Evolutionary conservation across 768 basidiomycete species (phyloP), one percentile per base, ranked within the genome.

Genomic region (Sarcomyxa edulis): DNA sequence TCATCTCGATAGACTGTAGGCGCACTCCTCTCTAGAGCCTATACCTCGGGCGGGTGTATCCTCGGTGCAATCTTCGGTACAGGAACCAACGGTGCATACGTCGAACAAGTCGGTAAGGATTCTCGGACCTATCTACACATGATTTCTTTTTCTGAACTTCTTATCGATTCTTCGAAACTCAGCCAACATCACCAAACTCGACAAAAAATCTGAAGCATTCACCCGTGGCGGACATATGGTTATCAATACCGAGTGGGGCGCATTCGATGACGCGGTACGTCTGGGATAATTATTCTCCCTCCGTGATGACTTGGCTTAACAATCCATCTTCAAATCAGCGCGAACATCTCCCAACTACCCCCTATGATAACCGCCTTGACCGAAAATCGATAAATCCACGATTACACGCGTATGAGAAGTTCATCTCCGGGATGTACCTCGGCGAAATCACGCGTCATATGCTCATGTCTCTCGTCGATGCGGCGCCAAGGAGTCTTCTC

Each of bases 361-460:
- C 86, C 3, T 96, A 81, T 51, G 96, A 99, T 60, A 93, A 87
- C 62, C 78, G 84, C 44, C 68, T 98, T 15, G 96, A 99, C 60
- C 83, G 96, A 36, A 78, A 85, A 52, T 90, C 85, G 42, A 97
- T 98, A 62, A 99, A 99, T 53, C 93, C 94, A 19, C 70, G 75
- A 24, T 84, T 76, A 56, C 96, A 98, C 58, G 88, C 88, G 2
- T 98, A 92, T 56, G 96, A 99, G 62, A 99, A 98, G 68, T 91
- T 96, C 65, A 86, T 99, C 49, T 96, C 92, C 2, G 96, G 96
- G 40, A 97, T 99, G 95, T 99, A 99, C 60, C 78, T 98, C 27
- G 96, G 96, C 40, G 96, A 99, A 63, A 77, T 98, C 45, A 75
- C 84, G 18, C 84, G 96, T 26, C 87, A 88, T 53, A 66, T 95